Conservation (phyloP, 2,329 filamentous ascomycete species). For the Fusarium sp. region DNA sequence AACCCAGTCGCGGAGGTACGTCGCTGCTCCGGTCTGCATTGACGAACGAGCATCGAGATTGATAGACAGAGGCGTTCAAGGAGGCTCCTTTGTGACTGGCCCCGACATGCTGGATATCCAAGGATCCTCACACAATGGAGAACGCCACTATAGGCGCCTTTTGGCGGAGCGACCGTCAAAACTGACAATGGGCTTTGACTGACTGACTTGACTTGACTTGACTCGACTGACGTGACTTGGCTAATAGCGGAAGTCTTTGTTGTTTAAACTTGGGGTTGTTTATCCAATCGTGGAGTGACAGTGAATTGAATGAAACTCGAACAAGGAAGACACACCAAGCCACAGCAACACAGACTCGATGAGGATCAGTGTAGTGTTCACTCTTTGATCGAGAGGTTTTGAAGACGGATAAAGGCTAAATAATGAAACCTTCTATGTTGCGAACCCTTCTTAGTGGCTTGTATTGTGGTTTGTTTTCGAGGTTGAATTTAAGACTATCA, state of each 20-base stretch:
- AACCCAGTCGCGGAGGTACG: conserved; percentile 41
- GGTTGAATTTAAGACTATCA: conserved; percentile 22
- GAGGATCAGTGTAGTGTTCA: conserved; percentile 14
- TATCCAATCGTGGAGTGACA: conserved; percentile 26
- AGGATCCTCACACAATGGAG: conserved; percentile 15
- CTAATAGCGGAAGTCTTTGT: conserved; percentile 7
- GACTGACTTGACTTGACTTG: conserved; percentile 20
- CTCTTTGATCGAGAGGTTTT: conserved; percentile 26
- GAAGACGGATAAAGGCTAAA: conserved; percentile 9
- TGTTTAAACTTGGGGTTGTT: conserved; percentile 15
- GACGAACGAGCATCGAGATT: conserved; percentile 34
- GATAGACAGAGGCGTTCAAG: conserved; percentile 36
- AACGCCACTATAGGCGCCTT: conserved; percentile 20
- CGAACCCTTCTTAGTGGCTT: conserved; percentile 30
- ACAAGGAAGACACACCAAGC: conserved; percentile 24
- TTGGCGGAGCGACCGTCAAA: conserved; percentile 25
- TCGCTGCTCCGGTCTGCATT: conserved; percentile 31
- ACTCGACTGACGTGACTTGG: conserved; percentile 25
- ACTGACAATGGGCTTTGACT: conserved; percentile 6
- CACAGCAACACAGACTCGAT: conserved; percentile 27
- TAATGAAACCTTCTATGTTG: not conserved
- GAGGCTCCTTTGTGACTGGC: conserved; percentile 19
- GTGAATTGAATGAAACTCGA: conserved; percentile 24
- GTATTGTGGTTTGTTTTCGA: conserved; percentile 14
- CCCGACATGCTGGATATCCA: conserved; percentile 14